Evolutionary conservation across 352 stramenopile genomes (phyloP).

Genomic region (Phytopythium oedochilum): DNA sequence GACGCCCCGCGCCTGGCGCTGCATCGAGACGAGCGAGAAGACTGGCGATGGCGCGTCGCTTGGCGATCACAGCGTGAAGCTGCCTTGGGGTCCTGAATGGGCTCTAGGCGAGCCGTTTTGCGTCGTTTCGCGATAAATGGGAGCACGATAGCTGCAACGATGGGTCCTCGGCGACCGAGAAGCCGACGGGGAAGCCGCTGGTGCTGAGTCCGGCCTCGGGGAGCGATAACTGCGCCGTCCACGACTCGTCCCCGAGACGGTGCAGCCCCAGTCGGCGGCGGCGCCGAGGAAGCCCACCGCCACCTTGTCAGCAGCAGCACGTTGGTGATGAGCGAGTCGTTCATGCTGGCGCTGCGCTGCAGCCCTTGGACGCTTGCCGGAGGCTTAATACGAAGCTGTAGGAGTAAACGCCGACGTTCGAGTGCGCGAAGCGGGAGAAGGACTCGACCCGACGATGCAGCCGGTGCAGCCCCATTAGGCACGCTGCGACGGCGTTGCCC

Average conservation of each 20-base stretch:
- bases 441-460: constrained; percentile 66
- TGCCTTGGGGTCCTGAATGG: too few species aligned
- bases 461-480: constrained; percentile 34
- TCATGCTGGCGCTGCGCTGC: constrained; percentile 57
- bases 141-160: too few species aligned
- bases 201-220: constrained; percentile 36
- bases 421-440: constrained; percentile 75
- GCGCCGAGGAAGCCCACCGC: constrained; percentile 50
- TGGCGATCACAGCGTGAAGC: too few species aligned
- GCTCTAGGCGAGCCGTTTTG: too few species aligned
- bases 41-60: too few species aligned
- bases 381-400: constrained; percentile 47
- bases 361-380: constrained; percentile 50
- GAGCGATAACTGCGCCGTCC: constrained; percentile 39
- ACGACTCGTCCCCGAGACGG: constrained; percentile 29
- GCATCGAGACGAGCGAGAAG: constrained; percentile 23
- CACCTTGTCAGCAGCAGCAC: constrained; percentile 58
- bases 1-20: constrained; percentile 25
- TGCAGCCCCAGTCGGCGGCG: constrained; percentile 24
- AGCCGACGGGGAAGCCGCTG: constrained; percentile 33
- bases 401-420: constrained; percentile 70
- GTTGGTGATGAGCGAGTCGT: constrained; percentile 65
- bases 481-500: constrained; percentile 52
- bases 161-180: constrained; percentile 45
- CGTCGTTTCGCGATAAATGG: too few species aligned